phyloP scores from a whole-genome alignment of 352 stramenopile genomes.

The Phytopythium helicoides region DNA sequence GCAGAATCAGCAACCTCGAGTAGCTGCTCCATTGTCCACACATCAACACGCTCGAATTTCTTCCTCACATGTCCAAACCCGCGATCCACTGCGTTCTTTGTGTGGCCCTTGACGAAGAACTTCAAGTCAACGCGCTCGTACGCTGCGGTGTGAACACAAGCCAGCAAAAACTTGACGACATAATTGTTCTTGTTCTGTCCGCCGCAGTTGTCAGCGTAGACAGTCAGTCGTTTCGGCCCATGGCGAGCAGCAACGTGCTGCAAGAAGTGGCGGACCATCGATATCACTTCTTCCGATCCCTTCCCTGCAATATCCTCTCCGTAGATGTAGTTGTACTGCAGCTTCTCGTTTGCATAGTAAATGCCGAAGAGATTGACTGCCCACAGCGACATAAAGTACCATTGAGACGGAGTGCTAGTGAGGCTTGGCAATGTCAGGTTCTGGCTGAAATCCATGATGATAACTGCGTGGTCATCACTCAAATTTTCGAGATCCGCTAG shows the following conservation, averaged over 20 bases:
- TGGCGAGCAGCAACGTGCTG: too few relatives aligned
- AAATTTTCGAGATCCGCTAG: constrained; percentile 2
- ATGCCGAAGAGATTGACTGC: constrained; percentile 16
- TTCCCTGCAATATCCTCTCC: constrained; percentile 13
- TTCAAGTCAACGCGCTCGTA: constrained; percentile 8
- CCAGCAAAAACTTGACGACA: constrained; percentile 8
- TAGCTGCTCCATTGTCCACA: constrained; percentile 14
- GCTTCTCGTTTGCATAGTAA: constrained; percentile 10
- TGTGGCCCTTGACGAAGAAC: constrained; percentile 21
- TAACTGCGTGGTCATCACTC: constrained; percentile 2
- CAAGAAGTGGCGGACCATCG: not conserved
- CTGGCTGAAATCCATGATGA: constrained; percentile 19
- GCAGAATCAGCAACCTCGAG: constrained; percentile 2
- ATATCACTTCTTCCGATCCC: constrained; percentile 16
- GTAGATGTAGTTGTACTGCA: constrained; percentile 14
- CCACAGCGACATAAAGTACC: constrained; percentile 18
- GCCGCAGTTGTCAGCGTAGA: constrained; percentile 15
- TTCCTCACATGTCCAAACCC: constrained; percentile 18
- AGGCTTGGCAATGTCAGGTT: constrained; percentile 14
- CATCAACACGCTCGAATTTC: not conserved
- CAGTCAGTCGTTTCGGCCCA: not conserved
- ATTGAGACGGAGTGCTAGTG: constrained; percentile 9
- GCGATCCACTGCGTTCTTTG: constrained; percentile 12
- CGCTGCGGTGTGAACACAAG: not conserved
- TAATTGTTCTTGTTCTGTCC: constrained; percentile 19